phyloP scores from a whole-genome alignment of 192 early-diverging fungal species.

The Podila epicladia region DNA sequence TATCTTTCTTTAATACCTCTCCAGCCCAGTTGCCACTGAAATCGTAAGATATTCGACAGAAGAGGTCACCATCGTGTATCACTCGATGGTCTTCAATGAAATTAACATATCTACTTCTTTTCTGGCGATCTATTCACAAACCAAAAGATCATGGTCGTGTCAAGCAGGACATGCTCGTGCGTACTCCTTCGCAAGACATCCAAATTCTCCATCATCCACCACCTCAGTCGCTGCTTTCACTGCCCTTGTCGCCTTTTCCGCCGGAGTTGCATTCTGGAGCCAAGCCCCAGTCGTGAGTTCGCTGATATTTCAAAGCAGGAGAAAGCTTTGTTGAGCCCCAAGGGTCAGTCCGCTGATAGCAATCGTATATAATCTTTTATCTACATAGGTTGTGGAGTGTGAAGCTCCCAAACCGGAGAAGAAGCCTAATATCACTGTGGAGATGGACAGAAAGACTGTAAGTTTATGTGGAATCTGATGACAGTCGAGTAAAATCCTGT shows the following conservation, averaged over 20 bases:
- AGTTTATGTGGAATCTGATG: background rate
- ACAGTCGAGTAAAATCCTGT: no score
- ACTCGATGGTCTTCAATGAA: no score
- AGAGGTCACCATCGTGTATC: no score
- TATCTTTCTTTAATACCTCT: no score
- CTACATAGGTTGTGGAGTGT: constrained; percentile 24
- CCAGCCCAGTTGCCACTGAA: no score
- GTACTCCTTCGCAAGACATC: constrained; percentile 10
- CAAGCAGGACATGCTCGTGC: background rate
- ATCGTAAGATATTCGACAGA: no score
- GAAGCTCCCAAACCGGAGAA: constrained; percentile 33
- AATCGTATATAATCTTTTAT: background rate
- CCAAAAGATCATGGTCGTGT: constrained; percentile 39
- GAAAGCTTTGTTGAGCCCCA: background rate
- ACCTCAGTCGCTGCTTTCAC: constrained; percentile 8
- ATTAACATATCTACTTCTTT: background rate
- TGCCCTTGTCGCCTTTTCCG: constrained; percentile 14
- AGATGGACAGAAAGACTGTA: constrained; percentile 42
- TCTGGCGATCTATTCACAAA: background rate
- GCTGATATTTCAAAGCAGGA: background rate
- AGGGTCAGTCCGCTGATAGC: background rate
- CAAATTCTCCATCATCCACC: constrained; percentile 5
- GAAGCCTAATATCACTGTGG: constrained; percentile 28
- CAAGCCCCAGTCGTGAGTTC: constrained; percentile 36
- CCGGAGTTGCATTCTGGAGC: constrained; percentile 37